phyloP scores from a whole-genome alignment of 2,329 filamentous ascomycete genomes.

The Canariomyces notabilis region DNA sequence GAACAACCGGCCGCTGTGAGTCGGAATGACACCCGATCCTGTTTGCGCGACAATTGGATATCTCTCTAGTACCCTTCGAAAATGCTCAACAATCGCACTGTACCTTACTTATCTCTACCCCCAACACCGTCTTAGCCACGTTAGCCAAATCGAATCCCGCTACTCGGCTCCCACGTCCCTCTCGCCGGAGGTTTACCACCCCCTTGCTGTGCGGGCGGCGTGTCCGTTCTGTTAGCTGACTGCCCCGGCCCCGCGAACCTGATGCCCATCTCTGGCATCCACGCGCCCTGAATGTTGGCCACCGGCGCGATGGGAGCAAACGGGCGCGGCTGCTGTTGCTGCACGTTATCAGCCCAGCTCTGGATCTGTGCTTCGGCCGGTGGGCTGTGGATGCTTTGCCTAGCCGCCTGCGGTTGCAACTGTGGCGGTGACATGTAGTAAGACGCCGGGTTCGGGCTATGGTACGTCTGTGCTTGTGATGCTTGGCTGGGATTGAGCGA shows the following conservation, averaged over 20 bases:
- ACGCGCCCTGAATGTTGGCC: conserved; percentile 49
- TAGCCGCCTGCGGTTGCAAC: conserved; percentile 26
- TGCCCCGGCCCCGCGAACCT: conserved; percentile 58
- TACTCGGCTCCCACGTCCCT: conserved; percentile 55
- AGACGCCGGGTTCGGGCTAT: conserved; percentile 18
- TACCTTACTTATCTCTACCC: not conserved
- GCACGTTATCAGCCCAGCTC: conserved; percentile 49
- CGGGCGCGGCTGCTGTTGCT: conserved; percentile 52
- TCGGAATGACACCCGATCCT: too few relatives aligned
- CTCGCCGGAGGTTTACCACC: conserved; percentile 21
- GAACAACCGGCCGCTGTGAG: too few relatives aligned
- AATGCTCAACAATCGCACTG: not conserved
- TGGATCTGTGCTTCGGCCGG: conserved; percentile 49
- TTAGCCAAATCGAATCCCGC: conserved; percentile 53
- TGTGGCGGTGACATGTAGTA: conserved; percentile 26
- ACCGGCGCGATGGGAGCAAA: conserved; percentile 38
- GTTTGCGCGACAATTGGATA: too few relatives aligned
- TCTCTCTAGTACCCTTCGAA: not conserved
- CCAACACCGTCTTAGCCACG: not conserved
- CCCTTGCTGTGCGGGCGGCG: conserved; percentile 12
- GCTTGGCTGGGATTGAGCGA: conserved; percentile 30
- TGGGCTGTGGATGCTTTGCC: conserved; percentile 26
- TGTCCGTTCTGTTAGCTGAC: conserved; percentile 19
- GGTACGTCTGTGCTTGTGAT: conserved; percentile 16
- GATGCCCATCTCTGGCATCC: conserved; percentile 78